Evolutionary conservation across 768 basidiomycete species (phyloP).

Genomic region (Piloderma croceum): DNA sequence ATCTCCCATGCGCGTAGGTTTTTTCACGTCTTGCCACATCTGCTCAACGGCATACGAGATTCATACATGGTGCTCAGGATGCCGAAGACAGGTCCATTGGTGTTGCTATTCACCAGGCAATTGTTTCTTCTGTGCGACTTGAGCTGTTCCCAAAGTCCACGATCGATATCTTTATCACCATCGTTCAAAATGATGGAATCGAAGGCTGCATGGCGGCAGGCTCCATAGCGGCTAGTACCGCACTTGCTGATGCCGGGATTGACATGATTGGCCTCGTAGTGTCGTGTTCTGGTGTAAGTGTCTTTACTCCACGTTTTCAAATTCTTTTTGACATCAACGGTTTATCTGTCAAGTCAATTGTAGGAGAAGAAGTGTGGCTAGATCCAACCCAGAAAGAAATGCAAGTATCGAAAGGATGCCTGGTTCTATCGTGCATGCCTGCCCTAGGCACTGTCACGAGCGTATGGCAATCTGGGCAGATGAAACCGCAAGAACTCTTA

Average conservation of each 20-base stretch:
- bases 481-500: conserved; percentile 47
- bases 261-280: conserved; percentile 86
- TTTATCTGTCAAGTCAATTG: conserved; percentile 44
- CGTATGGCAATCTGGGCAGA: conserved; percentile 78
- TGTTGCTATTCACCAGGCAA: conserved; percentile 77
- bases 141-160: conserved; percentile 92
- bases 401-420: conserved; percentile 47
- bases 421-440: conserved; percentile 84
- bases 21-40: conserved; percentile 5
- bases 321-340: background rate
- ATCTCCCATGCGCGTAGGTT: conserved; percentile 79
- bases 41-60: conserved; percentile 12
- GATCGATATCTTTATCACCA: conserved; percentile 84
- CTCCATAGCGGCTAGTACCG: conserved; percentile 81
- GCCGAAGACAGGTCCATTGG: conserved; percentile 88
- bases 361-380: conserved; percentile 59
- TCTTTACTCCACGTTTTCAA: background rate
- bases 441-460: conserved; percentile 79
- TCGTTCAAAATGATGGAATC: conserved; percentile 91
- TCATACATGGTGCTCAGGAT: conserved; percentile 51
- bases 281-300: conserved; percentile 71
- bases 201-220: conserved; percentile 86
- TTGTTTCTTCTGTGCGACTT: conserved; percentile 77
- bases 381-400: conserved; percentile 79
- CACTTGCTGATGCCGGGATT: conserved; percentile 89